A percentile compares a stretch with the other conserved stretches of the same genome.
These are phyloP conservation scores for Suillus weaverae DNA, from an alignment of 768 basidiomycete genomes.

Conservation along the genomic window DNA sequence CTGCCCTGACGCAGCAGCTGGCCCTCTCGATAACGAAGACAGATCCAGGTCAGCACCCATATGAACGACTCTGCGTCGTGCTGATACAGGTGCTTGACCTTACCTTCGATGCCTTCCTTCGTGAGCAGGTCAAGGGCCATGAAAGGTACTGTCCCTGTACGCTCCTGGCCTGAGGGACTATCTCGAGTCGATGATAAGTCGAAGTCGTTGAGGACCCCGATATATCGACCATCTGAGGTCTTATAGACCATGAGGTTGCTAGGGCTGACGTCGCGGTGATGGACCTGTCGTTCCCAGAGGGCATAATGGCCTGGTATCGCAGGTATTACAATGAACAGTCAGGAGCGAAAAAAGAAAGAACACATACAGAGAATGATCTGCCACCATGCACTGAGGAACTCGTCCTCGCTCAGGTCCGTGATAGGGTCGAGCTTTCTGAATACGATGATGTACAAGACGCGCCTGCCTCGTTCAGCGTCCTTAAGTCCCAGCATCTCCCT, in stretches of 20 bases:
- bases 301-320: constrained; percentile 8
- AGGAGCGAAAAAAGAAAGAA: neutral
- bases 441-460: constrained; percentile 13
- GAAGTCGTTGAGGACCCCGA: constrained; percentile 15
- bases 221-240: neutral
- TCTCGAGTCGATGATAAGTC: constrained; percentile 3
- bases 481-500: neutral
- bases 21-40: neutral
- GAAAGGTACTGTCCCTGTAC: constrained; percentile 14
- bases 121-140: constrained; percentile 12
- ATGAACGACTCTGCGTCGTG: constrained; percentile 1
- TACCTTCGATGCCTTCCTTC: neutral
- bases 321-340: neutral
- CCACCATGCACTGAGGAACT: constrained; percentile 6
- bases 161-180: neutral
- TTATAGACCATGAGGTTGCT: constrained; percentile 12
- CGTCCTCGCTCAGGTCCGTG: neutral
- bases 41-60: constrained; percentile 3
- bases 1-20: neutral
- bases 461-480: neutral
- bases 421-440: constrained; percentile 5
- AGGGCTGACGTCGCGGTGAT: constrained; percentile 12
- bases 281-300: neutral
- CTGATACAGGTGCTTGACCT: constrained; percentile 1
- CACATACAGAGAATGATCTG: constrained; percentile 4